Conservation (phyloP, 108 stramenopile genomes). For the Hondaea fermentalgiana region DNA sequence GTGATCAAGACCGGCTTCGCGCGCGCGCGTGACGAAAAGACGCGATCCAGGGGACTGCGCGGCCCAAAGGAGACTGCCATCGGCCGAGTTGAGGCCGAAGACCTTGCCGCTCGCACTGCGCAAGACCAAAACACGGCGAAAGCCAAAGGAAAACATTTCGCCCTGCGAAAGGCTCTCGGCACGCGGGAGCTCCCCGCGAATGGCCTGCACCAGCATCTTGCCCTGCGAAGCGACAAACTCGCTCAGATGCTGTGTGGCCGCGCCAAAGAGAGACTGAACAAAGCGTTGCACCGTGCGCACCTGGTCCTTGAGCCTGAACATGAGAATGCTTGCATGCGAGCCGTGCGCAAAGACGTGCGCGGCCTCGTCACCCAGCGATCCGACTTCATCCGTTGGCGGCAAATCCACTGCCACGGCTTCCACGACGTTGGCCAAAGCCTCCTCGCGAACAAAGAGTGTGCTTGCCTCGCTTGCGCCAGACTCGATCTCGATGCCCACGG, state of each 20-base stretch:
- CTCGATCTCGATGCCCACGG: background rate
- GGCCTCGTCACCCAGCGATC: background rate
- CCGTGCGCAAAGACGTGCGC: background rate
- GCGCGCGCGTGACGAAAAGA: background rate
- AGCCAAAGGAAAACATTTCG: background rate
- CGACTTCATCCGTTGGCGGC: background rate
- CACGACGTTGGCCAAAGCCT: background rate
- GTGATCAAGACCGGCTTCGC: background rate
- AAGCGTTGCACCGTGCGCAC: background rate
- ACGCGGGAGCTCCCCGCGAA: background rate
- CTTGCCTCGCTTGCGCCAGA: background rate
- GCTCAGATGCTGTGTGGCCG: background rate
- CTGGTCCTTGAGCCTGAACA: conserved; percentile 8
- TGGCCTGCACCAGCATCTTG: background rate
- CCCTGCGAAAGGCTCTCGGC: background rate
- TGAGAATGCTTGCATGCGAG: background rate
- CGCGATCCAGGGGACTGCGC: background rate
- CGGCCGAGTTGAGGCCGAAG: background rate
- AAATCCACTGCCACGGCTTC: background rate
- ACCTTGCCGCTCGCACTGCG: background rate
- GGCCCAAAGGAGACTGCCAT: background rate
- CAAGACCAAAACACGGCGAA: background rate
- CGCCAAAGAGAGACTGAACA: background rate
- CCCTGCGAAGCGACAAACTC: background rate
- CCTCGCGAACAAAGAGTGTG: conserved; percentile 4